Base-by-base conservation (phyloP, 805 yeast species). In the Citeromyces matritensis region DNA sequence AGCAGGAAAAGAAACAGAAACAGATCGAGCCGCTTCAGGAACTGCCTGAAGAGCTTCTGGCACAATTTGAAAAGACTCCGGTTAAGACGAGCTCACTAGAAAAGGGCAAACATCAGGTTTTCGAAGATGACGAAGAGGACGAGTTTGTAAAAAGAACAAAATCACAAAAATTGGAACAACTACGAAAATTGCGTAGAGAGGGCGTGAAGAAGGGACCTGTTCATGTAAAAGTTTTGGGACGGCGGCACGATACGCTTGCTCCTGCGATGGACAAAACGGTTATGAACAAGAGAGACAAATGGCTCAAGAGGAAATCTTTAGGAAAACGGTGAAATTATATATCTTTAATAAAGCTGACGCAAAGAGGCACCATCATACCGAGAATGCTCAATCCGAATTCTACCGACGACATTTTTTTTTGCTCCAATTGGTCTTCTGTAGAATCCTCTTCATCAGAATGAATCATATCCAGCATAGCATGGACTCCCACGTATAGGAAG, bases 401-500 rank as follows among this genome's bases (percentile, higher is more conserved):
- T 10, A 40, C 26, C 7, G 31, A 12, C 4, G 26, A 12, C 25
- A 33, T 30, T 35, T 40, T 23, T 26, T 26, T 8, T 28, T n/a
- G 10, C 9, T 25, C 25, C 26, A 17, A 5, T 30, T 12, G 26
- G 27, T 9, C 13, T 26, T 31, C 13, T 8, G 15, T 27, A 14
- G 17, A 19, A 9, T 32, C 30, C 21, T 17, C 21, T 5, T 17
- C 21, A 17, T 17, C 21, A 17, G 21, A 17, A 17, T 17, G 21
- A 17, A 21, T 33, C 29, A 43, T 41, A n/a, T 63, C 68, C 31
- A 57, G 51, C 56, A 74, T 59, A 3, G 77, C 69, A 42, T 79
- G 82, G 39, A 71, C 58, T 8, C 83, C 80, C 24, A 80, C 82
- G 42, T 65, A 80, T 15, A 78, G 45, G 43, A 80, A 79, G 1